Conservation (phyloP, 805 yeast genomes). For the Myxozyma vanderwaltii region DNA sequence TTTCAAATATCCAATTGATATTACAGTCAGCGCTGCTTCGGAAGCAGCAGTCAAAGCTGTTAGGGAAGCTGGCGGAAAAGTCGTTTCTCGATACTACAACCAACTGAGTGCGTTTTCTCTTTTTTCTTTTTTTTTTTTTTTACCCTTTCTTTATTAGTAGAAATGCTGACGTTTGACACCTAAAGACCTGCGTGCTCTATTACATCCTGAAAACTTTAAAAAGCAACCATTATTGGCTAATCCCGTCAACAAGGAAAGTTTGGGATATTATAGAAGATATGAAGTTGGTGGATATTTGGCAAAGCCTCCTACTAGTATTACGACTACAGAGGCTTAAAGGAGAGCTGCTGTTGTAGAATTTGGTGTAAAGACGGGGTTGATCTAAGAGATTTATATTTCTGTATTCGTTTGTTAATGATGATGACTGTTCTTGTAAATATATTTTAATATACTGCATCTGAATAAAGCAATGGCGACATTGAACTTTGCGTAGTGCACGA, state of each 20-base stretch:
- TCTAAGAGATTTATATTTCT: too few relatives aligned
- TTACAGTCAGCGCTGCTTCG: conserved; percentile 85
- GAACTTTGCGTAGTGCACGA: too few relatives aligned
- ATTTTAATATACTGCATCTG: too few relatives aligned
- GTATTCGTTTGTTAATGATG: too few relatives aligned
- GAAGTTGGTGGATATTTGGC: conserved; percentile 75
- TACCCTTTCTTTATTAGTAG: not conserved
- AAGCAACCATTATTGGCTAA: conserved; percentile 81
- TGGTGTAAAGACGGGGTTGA: too few relatives aligned
- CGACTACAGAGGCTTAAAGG: not conserved
- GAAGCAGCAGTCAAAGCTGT: conserved; percentile 69
- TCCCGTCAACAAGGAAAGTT: conserved; percentile 80
- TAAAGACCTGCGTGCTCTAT: conserved; percentile 64
- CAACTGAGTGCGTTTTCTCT: conserved; percentile 47
- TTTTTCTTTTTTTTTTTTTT: not conserved
- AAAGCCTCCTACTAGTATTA: not conserved
- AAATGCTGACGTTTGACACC: too few relatives aligned
- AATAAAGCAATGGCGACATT: too few relatives aligned
- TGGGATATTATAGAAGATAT: conserved; percentile 71
- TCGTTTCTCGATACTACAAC: conserved; percentile 70
- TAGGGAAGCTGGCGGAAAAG: conserved; percentile 71
- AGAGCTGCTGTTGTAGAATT: not conserved
- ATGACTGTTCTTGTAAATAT: too few relatives aligned
- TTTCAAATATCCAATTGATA: conserved; percentile 59
- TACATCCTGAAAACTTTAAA: conserved; percentile 76